phyloP scores from a whole-genome alignment of 192 early-diverging fungal species.

The Coemansia asiatica region DNA sequence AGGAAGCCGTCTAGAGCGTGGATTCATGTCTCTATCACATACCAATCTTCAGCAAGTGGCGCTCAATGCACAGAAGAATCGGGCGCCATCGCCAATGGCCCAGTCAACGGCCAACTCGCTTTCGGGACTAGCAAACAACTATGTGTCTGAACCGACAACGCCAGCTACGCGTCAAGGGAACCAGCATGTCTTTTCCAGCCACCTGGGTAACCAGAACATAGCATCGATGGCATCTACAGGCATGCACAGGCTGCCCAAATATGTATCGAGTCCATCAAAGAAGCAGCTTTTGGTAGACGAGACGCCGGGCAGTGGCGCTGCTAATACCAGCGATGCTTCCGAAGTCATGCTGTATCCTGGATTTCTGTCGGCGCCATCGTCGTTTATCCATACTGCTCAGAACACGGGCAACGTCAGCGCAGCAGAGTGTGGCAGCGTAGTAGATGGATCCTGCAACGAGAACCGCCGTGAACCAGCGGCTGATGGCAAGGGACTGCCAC shows the following conservation, averaged over 20 bases:
- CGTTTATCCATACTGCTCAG: background rate
- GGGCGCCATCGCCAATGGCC: conserved; percentile 20
- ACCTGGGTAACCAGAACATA: background rate
- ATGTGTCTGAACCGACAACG: conserved; percentile 34
- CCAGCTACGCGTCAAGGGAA: conserved; percentile 4
- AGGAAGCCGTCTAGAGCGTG: conserved; percentile 21
- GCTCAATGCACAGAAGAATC: background rate
- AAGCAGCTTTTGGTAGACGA: conserved; percentile 6
- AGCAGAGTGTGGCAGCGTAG: background rate
- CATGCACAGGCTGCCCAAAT: background rate
- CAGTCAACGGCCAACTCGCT: conserved; percentile 21
- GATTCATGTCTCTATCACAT: conserved; percentile 38
- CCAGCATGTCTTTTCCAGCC: conserved; percentile 7
- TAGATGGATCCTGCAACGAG: background rate
- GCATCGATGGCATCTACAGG: background rate
- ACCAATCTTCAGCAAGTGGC: conserved; percentile 41
- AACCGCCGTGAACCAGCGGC: background rate
- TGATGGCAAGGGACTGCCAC: background rate
- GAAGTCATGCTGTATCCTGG: background rate
- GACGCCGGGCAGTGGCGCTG: background rate
- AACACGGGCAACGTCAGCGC: background rate
- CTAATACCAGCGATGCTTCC: background rate
- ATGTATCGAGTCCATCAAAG: background rate
- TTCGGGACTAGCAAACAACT: conserved; percentile 15
- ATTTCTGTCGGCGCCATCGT: conserved; percentile 5